These are phyloP conservation scores for Phanerodontia chrysosporium DNA, from an alignment of 768 basidiomycete species.

Conservation along the genomic window DNA sequence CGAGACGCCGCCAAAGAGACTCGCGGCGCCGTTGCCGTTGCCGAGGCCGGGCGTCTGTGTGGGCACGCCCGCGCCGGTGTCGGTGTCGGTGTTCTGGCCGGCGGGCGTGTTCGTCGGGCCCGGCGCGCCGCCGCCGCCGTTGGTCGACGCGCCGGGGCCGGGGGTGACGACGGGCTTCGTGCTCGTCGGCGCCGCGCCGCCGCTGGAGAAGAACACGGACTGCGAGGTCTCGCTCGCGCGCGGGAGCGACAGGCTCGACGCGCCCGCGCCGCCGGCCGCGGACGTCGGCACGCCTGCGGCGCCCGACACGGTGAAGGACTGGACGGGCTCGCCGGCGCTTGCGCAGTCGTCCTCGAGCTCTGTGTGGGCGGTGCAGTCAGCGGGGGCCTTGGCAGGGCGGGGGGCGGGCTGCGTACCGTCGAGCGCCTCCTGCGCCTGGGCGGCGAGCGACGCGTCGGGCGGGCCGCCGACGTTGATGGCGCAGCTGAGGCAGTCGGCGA, in stretches of 20 bases:
- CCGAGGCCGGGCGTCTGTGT: neutral
- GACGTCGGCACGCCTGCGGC: neutral
- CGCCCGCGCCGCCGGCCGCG: neutral
- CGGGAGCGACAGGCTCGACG: neutral
- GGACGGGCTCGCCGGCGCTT: conserved; percentile 2
- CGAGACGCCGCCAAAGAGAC: neutral
- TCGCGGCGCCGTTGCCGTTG: neutral
- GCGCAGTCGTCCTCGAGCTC: conserved; percentile 2
- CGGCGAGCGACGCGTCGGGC: neutral
- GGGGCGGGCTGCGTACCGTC: neutral
- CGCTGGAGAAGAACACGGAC: conserved; percentile 1
- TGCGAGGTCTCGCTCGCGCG: neutral
- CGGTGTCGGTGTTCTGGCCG: neutral
- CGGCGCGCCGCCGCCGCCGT: neutral
- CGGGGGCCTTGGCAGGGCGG: too few relatives aligned
- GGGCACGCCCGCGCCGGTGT: neutral
- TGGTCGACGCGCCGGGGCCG: neutral
- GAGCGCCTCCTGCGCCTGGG: conserved; percentile 8
- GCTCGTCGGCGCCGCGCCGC: neutral
- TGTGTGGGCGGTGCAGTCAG: neutral
- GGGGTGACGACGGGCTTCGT: neutral
- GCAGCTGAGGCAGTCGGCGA: conserved; percentile 16
- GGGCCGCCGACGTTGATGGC: conserved; percentile 4
- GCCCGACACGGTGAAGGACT: conserved; percentile 3
- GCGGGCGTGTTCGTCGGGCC: neutral